Evolutionary conservation across 2,329 filamentous ascomycete genomes (phyloP).

Genomic region (Fusarium sterilihyphosum): DNA sequence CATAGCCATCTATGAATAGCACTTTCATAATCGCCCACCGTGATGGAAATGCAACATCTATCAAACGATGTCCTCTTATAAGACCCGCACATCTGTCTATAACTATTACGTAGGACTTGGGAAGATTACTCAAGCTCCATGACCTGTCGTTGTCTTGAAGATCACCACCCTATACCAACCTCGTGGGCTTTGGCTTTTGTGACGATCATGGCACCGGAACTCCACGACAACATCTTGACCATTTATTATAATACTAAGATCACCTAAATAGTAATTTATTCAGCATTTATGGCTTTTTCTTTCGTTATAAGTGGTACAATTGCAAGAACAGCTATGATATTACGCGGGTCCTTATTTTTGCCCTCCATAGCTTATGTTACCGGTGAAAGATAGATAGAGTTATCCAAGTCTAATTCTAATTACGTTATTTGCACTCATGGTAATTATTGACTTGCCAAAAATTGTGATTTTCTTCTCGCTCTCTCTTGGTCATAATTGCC

Average conservation of each 20-base stretch:
- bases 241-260: neutral
- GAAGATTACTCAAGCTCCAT: neutral
- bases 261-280: neutral
- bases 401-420: too few species aligned
- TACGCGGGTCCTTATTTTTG: too few species aligned
- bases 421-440: neutral
- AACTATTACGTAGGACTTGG: neutral
- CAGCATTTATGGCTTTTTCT: neutral
- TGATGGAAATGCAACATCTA: neutral
- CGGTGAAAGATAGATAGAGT: neutral
- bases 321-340: neutral
- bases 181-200: neutral
- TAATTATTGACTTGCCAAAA: neutral
- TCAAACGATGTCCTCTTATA: accelerated
- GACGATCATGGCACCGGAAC: neutral
- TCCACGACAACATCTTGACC: neutral
- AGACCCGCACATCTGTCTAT: accelerated
- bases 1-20: neutral
- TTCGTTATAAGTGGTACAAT: neutral
- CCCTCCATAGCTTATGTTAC: neutral
- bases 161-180: neutral
- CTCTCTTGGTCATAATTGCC: neutral
- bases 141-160: neutral
- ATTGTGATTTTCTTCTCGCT: neutral
- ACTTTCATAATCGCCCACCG: neutral